Percentiles rank a stretch among this genome's conserved stretches.
Conservation (phyloP, 2,329 filamentous ascomycete species). For the Colletotrichum sp. region DNA sequence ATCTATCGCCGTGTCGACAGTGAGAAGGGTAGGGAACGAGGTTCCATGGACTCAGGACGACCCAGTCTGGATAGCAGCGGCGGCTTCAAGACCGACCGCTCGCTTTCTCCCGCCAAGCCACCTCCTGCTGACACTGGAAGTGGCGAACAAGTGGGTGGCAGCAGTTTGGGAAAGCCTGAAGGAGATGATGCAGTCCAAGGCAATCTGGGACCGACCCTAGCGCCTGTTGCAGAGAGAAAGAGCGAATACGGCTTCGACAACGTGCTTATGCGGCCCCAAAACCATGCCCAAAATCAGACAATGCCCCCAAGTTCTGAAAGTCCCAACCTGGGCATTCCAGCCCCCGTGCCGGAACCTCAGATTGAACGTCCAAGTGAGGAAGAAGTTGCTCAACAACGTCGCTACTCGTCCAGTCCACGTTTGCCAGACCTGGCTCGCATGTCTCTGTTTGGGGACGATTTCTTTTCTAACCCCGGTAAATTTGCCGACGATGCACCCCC, state of each 20-base stretch:
- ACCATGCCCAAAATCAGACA: not conserved
- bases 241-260: slow-evolving; percentile 63
- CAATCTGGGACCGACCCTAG: slow-evolving; percentile 33
- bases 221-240: slow-evolving; percentile 62
- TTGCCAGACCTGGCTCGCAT: slow-evolving; percentile 63
- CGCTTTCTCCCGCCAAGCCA: not conserved
- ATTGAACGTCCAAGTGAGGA: slow-evolving; percentile 18
- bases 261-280: slow-evolving; percentile 26
- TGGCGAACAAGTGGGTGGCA: slow-evolving; percentile 11
- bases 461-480: slow-evolving; percentile 49
- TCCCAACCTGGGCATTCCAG: not conserved
- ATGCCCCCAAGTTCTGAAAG: not conserved
- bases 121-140: not conserved
- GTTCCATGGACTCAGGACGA: slow-evolving; percentile 61
- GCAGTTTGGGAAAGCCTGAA: not conserved
- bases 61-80: slow-evolving; percentile 60
- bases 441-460: slow-evolving; percentile 64
- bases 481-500: slow-evolving; percentile 30
- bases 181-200: slow-evolving; percentile 6
- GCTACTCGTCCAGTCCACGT: slow-evolving; percentile 59
- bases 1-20: slow-evolving; percentile 77
- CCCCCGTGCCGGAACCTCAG: not conserved
- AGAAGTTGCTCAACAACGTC: slow-evolving; percentile 21
- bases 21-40: slow-evolving; percentile 62
- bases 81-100: not conserved